Conservation (phyloP, 768 basidiomycete genomes). For the Myochromella boudieri region DNA sequence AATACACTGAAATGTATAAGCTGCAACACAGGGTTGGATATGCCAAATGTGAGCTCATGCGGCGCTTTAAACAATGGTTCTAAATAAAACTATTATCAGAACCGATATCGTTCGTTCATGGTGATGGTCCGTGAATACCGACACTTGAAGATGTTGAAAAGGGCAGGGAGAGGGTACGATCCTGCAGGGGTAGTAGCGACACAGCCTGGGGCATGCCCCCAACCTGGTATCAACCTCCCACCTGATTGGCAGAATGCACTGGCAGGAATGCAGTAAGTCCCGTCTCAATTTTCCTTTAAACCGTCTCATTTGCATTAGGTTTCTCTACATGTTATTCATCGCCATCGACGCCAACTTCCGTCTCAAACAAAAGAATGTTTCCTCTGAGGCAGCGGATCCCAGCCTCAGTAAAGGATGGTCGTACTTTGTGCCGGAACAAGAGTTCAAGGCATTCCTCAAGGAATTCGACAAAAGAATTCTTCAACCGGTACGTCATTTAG, state of each 20-base stretch:
- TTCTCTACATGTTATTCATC: constrained; percentile 13
- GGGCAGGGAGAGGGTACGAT: constrained; percentile 24
- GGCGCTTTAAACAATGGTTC: background rate
- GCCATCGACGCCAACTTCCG: constrained; percentile 15
- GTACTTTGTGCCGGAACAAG: constrained; percentile 15
- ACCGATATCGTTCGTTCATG: constrained; percentile 20
- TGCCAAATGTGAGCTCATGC: no score
- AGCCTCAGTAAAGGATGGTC: constrained; percentile 15
- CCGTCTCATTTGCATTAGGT: background rate
- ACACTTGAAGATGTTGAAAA: constrained; percentile 25
- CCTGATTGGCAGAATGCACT: constrained; percentile 20
- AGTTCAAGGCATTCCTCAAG: constrained; percentile 16
- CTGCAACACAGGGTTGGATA: constrained; percentile 21
- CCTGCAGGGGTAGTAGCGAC: constrained; percentile 25
- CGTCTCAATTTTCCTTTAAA: background rate
- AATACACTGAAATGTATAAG: constrained; percentile 20
- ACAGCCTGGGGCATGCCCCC: constrained; percentile 34
- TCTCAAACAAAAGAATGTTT: constrained; percentile 8
- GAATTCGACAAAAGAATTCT: constrained; percentile 6
- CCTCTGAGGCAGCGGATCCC: constrained; percentile 10
- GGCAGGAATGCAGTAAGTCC: constrained; percentile 15
- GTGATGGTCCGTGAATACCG: constrained; percentile 21
- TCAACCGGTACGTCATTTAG: constrained; percentile 5
- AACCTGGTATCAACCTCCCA: constrained; percentile 27
- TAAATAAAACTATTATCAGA: constrained; percentile 14